Conservation (phyloP, 2,329 filamentous ascomycete species). For the Exophiala aquamarina region DNA sequence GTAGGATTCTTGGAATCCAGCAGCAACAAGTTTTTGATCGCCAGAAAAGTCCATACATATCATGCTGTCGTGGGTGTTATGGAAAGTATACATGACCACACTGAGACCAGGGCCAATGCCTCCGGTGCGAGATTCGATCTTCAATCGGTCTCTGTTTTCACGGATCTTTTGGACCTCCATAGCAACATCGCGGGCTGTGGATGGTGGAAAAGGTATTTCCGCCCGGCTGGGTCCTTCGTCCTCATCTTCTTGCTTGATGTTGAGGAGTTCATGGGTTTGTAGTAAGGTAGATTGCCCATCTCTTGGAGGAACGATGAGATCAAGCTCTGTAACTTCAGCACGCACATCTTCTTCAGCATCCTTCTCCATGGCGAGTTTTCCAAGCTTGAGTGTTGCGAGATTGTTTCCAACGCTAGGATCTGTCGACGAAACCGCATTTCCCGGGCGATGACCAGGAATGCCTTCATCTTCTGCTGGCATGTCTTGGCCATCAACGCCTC, state of each 20-base stretch:
- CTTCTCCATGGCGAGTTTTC: slow-evolving; percentile 77
- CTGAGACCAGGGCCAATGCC: slow-evolving; percentile 81
- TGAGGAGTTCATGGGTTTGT: slow-evolving; percentile 83
- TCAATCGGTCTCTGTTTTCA: slow-evolving; percentile 89
- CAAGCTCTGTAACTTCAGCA: slow-evolving; percentile 82
- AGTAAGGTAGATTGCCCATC: slow-evolving; percentile 72
- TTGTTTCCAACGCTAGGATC: slow-evolving; percentile 58
- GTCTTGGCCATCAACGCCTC: slow-evolving; percentile 54
- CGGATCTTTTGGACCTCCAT: slow-evolving; percentile 93
- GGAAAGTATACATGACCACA: slow-evolving; percentile 97
- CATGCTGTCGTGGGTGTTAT: slow-evolving; percentile 90
- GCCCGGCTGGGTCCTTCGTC: slow-evolving; percentile 76
- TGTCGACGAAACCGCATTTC: slow-evolving; percentile 60
- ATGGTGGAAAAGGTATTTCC: slow-evolving; percentile 82
- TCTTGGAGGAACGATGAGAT: slow-evolving; percentile 70
- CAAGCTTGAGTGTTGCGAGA: slow-evolving; percentile 68
- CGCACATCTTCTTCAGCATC: slow-evolving; percentile 83
- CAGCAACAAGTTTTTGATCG: slow-evolving; percentile 82
- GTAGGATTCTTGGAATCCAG: slow-evolving; percentile 89
- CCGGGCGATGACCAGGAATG: slow-evolving; percentile 66
- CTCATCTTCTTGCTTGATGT: slow-evolving; percentile 79
- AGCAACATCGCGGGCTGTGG: slow-evolving; percentile 82
- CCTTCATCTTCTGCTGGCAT: slow-evolving; percentile 67
- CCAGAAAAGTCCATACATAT: slow-evolving; percentile 96
- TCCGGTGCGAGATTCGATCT: slow-evolving; percentile 78